A percentile compares a stretch with the other conserved stretches of the same genome.
phyloP scores from a whole-genome alignment of 2,329 filamentous ascomycete genomes.

The Catunica adiposa region DNA sequence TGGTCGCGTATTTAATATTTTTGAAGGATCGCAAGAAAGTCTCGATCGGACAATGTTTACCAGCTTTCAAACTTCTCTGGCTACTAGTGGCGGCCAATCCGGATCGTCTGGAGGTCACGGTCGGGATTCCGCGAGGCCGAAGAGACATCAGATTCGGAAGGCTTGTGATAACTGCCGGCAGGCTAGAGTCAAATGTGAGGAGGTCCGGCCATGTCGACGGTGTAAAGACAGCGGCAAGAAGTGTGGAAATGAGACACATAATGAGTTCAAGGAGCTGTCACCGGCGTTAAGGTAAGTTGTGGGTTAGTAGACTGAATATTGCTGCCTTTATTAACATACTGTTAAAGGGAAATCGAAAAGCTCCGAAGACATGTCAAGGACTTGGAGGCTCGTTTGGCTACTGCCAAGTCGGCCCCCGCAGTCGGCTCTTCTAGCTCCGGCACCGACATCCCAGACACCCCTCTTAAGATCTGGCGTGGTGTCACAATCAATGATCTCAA shows the following conservation, averaged over 20 bases:
- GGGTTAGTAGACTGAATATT: neutral
- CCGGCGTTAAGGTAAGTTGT: conserved; percentile 3
- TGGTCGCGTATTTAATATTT: too few relatives aligned
- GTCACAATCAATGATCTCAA: conserved; percentile 10
- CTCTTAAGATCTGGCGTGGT: conserved; percentile 10
- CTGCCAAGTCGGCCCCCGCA: neutral
- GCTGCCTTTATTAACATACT: too few relatives aligned
- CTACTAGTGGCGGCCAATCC: neutral
- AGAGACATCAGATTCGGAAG: conserved; percentile 11
- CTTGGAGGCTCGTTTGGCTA: conserved; percentile 1
- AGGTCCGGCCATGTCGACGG: conserved; percentile 7
- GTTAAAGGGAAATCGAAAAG: conserved; percentile 8
- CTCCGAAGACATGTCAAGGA: conserved; percentile 5
- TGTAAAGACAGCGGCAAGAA: conserved; percentile 2
- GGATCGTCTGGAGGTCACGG: neutral
- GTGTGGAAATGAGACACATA: conserved; percentile 10
- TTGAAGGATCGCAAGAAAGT: too few relatives aligned
- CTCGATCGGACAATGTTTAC: neutral
- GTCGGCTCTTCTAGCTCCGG: neutral
- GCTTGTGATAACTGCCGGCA: conserved; percentile 10
- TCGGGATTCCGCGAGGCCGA: neutral
- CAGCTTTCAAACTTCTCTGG: conserved; percentile 1
- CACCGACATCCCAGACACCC: neutral
- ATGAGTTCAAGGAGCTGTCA: conserved; percentile 9
- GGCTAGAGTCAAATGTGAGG: conserved; percentile 8